Percentiles rank a stretch among this genome's conserved stretches.
Evolutionary conservation across 1,284 basidiomycete genomes (phyloP).

Genomic region (Ustanciosporium gigantosporum): DNA sequence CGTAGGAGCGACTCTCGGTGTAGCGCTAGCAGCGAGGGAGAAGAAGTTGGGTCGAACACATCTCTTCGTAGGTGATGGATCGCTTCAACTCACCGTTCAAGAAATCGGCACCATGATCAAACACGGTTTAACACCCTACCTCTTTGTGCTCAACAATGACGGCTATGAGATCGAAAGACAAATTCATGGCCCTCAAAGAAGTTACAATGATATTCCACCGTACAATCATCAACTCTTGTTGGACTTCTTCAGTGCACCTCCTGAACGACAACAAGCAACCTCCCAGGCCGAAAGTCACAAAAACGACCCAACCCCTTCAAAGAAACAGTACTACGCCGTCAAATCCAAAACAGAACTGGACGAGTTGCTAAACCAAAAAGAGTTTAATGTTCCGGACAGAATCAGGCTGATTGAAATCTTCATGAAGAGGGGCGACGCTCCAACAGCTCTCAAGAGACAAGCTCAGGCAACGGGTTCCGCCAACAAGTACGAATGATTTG

Average conservation of each 20-base stretch:
- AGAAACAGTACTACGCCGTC: constrained; percentile 70
- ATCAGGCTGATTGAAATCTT: constrained; percentile 79
- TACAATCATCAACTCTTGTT: constrained; percentile 42
- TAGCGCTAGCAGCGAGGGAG: constrained; percentile 77
- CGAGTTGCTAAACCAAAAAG: constrained; percentile 67
- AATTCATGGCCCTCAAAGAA: constrained; percentile 70
- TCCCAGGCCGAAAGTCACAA: constrained; percentile 30
- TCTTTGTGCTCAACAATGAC: constrained; percentile 85
- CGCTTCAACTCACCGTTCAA: constrained; percentile 65
- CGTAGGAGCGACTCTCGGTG: constrained; percentile 72
- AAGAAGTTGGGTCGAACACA: constrained; percentile 68
- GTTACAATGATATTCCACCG: constrained; percentile 52
- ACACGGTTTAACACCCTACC: constrained; percentile 71
- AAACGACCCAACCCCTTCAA: constrained; percentile 65
- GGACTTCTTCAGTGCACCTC: constrained; percentile 35
- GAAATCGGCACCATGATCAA: constrained; percentile 76
- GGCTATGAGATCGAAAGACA: constrained; percentile 77
- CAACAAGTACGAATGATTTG: constrained; percentile 28
- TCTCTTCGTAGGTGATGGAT: constrained; percentile 76
- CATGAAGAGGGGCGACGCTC: constrained; percentile 76
- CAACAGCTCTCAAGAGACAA: constrained; percentile 68
- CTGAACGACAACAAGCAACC: background rate
- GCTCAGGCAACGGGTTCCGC: constrained; percentile 63
- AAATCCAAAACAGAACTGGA: constrained; percentile 70
- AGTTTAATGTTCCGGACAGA: constrained; percentile 69